A percentile compares a stretch with the other conserved stretches of the same genome.
These are phyloP conservation scores for Noccaea caerulescens DNA, from an alignment of 345 rosid species.

Conservation along the genomic window DNA sequence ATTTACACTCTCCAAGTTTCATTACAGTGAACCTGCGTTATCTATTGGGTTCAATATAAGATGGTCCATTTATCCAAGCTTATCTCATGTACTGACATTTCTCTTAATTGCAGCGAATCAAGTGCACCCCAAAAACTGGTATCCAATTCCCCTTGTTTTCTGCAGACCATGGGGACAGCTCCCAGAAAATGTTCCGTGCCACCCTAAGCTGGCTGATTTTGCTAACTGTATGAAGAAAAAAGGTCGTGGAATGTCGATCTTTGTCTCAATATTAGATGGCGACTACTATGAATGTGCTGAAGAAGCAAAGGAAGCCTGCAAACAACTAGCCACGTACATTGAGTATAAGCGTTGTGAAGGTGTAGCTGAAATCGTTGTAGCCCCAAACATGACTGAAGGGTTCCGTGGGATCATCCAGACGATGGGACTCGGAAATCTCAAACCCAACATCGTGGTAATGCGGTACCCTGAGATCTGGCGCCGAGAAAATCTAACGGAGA, in stretches of 20 bases:
- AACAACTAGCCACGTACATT: constrained; percentile 83
- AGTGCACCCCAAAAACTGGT: constrained; percentile 99
- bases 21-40: not conserved
- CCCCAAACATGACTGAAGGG: constrained; percentile 96
- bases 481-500: constrained; percentile 86
- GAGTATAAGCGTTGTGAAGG: constrained; percentile 96
- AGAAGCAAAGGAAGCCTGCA: constrained; percentile 93
- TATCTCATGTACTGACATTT: constrained; percentile 5
- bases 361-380: constrained; percentile 97
- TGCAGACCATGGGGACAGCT: constrained; percentile 99
- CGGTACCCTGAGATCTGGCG: constrained; percentile 99
- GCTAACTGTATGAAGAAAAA: constrained; percentile 99
- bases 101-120: constrained; percentile 73
- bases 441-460: constrained; percentile 98
- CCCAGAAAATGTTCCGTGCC: constrained; percentile 98
- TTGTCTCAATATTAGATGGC: constrained; percentile 86
- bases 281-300: constrained; percentile 94
- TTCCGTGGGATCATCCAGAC: constrained; percentile 97
- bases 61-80: constrained; percentile 18
- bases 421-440: constrained; percentile 97
- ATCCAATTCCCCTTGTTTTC: constrained; percentile 95
- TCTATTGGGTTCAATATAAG: not conserved
- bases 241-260: constrained; percentile 99
- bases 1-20: not conserved
- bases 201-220: constrained; percentile 97